Percentiles rank a stretch among this genome's conserved stretches.
Evolutionary conservation across 176 grass and related monocot species (phyloP).

Genomic region (Bonia amplexicaulis): DNA sequence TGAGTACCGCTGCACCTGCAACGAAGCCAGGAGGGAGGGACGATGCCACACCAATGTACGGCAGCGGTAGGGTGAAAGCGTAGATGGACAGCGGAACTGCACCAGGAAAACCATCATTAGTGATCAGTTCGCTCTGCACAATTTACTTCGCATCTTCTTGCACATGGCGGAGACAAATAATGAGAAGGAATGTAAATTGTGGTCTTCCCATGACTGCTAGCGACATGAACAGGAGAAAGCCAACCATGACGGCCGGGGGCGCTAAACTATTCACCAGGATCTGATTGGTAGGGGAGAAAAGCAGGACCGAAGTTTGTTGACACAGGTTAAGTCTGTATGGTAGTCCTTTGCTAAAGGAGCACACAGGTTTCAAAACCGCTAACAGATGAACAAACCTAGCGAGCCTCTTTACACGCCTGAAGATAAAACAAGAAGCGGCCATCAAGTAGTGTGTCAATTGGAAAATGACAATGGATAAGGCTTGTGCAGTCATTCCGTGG

Average conservation of each 20-base stretch:
- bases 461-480: background rate
- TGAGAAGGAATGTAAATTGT: background rate
- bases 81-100: slow-evolving; percentile 98
- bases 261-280: background rate
- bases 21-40: slow-evolving; percentile 78
- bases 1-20: slow-evolving; percentile 61
- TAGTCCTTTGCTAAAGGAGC: background rate
- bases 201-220: background rate
- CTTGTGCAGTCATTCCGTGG: background rate
- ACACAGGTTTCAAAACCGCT: background rate
- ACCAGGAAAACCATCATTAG: slow-evolving; percentile 25
- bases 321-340: background rate
- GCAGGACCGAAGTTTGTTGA: background rate
- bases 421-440: background rate
- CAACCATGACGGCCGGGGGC: background rate
- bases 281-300: background rate
- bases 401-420: background rate
- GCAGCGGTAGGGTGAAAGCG: slow-evolving; percentile 90
- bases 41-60: slow-evolving; percentile 78
- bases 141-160: slow-evolving; percentile 1
- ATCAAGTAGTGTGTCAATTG: background rate
- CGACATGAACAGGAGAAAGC: background rate
- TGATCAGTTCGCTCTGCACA: background rate
- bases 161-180: background rate
- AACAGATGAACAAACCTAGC: background rate